A percentile compares a stretch with the other conserved stretches of the same genome.
Conservation (phyloP, 176 grass and related monocot species). For the Echinochloa phyllopogon region DNA sequence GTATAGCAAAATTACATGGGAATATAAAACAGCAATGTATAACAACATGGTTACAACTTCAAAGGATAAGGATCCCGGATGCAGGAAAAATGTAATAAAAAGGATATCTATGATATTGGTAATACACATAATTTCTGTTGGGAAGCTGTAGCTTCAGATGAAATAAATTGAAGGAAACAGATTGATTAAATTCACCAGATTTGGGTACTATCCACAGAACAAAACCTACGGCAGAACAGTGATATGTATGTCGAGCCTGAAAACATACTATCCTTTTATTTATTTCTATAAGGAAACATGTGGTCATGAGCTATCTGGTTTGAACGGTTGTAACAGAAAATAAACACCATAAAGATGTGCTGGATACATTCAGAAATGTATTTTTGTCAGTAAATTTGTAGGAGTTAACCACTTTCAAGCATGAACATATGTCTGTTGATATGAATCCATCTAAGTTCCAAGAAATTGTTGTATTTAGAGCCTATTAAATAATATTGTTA, state of each 20-base stretch:
- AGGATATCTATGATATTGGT: not conserved
- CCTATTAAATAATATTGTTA: not conserved
- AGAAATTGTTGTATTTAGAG: not conserved
- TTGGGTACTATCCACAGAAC: constrained; percentile 8
- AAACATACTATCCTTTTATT: not conserved
- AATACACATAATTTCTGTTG: not conserved
- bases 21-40: not conserved
- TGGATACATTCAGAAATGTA: constrained; percentile 3
- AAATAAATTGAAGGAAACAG: constrained; percentile 20
- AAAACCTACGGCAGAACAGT: not conserved
- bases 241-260: not conserved
- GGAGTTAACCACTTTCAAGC: not conserved
- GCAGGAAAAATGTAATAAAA: not conserved
- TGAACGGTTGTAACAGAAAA: constrained; percentile 8
- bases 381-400: not conserved
- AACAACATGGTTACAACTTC: not conserved
- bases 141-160: constrained; percentile 11
- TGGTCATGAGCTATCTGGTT: not conserved
- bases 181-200: constrained; percentile 13
- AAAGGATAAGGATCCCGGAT: constrained; percentile 1
- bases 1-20: not conserved
- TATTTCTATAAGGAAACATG: not conserved
- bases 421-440: not conserved
- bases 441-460: constrained; percentile 13
- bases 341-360: not conserved